phyloP scores from a whole-genome alignment of 176 grass and related monocot species.

The Raddia distichophylla region DNA sequence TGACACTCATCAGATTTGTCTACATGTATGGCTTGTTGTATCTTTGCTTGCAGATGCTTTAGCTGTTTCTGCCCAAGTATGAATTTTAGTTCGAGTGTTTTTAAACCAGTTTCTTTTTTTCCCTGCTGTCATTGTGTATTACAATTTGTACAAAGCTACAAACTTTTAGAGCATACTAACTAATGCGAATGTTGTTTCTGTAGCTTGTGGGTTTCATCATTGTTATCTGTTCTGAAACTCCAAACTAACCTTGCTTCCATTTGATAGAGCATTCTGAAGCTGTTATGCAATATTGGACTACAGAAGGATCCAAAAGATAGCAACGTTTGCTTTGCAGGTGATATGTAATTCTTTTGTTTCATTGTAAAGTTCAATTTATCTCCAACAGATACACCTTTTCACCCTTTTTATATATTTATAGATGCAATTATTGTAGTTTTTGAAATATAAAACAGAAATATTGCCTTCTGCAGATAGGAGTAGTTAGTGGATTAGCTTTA shows the following conservation, averaged over 20 bases:
- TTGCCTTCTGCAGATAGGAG: conserved; percentile 66
- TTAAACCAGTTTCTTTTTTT: too few relatives aligned
- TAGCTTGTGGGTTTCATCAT: conserved; percentile 3
- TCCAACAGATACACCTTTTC: neutral
- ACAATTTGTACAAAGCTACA: too few relatives aligned
- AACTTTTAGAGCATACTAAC: too few relatives aligned
- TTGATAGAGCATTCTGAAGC: conserved; percentile 73
- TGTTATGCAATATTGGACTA: conserved; percentile 76
- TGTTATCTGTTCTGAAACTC: conserved; percentile 8
- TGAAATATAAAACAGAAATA: neutral
- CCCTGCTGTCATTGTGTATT: too few relatives aligned
- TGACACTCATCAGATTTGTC: too few relatives aligned
- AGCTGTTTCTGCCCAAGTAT: too few relatives aligned
- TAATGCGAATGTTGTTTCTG: conserved; percentile 30
- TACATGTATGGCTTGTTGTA: too few relatives aligned
- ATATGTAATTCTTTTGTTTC: conserved; percentile 28
- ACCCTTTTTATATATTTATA: neutral
- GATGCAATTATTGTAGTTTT: conserved; percentile 26
- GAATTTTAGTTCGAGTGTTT: too few relatives aligned
- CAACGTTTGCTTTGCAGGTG: conserved; percentile 75
- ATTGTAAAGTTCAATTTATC: conserved; percentile 5
- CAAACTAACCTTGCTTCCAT: conserved; percentile 32
- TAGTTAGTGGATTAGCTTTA: conserved; percentile 55
- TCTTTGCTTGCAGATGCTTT: too few relatives aligned
- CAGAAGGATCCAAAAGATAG: conserved; percentile 68